A percentile compares a stretch with the other conserved stretches of the same genome.
phyloP scores from a whole-genome alignment of 1,284 basidiomycete genomes.

The Papiliotrema laurentii region DNA sequence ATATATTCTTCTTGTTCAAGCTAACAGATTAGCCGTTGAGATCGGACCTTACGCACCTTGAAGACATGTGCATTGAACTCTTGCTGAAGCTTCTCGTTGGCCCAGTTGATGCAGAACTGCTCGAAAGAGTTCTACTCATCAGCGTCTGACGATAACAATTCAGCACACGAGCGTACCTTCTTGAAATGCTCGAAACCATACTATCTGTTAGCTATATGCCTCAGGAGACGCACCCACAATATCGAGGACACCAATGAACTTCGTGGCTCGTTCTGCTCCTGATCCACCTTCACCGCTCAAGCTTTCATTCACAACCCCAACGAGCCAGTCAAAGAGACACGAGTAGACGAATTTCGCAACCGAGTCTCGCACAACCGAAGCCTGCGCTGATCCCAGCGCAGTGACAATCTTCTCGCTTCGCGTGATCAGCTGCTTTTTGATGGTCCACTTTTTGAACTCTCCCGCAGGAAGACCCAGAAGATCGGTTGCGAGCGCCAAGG shows the following conservation, averaged over 20 bases:
- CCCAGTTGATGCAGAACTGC: slow-evolving; percentile 99
- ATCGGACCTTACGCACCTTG: slow-evolving; percentile 52
- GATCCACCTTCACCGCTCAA: slow-evolving; percentile 84
- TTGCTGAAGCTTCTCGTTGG: slow-evolving; percentile 95
- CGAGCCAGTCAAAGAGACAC: slow-evolving; percentile 94
- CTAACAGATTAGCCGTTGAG: slow-evolving; percentile 29
- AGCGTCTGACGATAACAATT: no score
- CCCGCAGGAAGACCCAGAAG: slow-evolving; percentile 83
- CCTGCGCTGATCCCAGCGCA: slow-evolving; percentile 77
- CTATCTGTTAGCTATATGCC: slow-evolving; percentile 17
- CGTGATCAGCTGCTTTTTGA: slow-evolving; percentile 96
- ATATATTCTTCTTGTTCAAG: slow-evolving; percentile 99
- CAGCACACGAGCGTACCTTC: slow-evolving; percentile 55
- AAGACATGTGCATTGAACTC: slow-evolving; percentile 99
- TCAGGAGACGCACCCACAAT: slow-evolving; percentile 47
- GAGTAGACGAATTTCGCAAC: slow-evolving; percentile 99
- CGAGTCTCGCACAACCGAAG: slow-evolving; percentile 91
- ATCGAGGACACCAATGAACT: slow-evolving; percentile 98
- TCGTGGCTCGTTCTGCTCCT: slow-evolving; percentile 78
- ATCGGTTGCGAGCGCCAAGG: slow-evolving; percentile 73
- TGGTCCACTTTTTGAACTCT: slow-evolving; percentile 99
- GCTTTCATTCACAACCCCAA: slow-evolving; percentile 93
- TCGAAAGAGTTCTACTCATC: slow-evolving; percentile 81
- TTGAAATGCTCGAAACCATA: slow-evolving; percentile 97
- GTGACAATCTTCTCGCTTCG: slow-evolving; percentile 94